Evolutionary conservation across 192 early-diverging fungal genomes (phyloP), one percentile per base, ranked within the genome.

Genomic region (Backusella liffmaniae): DNA sequence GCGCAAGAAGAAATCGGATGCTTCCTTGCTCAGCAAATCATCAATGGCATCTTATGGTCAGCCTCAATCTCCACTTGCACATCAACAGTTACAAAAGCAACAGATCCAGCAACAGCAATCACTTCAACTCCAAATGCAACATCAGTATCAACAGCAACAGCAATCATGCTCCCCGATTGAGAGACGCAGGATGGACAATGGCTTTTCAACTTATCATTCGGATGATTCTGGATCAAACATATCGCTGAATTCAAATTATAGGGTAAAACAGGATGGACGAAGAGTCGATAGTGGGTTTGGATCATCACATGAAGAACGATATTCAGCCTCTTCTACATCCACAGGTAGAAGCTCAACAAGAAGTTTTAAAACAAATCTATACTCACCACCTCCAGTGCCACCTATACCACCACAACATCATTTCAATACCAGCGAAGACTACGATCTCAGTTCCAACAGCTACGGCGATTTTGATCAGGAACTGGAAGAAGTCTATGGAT

Each of bases 221-320:
- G 62, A 72, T 41, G 77, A 70, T 42, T 74, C 73, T 36, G 59
- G 62, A 29, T 76, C 82, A 18, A 67, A 72, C 1, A 8, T 74
- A 16, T 80, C 78, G 18, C 49, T 68, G 32, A 49, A 51, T 8
- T 77, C 82, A 23, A 70, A 29, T 34, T 71, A 71, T 29, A 44
- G 41, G 42, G 30, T 51, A 62, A 71, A 29, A 66, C 44, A 35
- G 5, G 77, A 79, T 32, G 72, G 75, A 30, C 75, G 82, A 23
- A 70, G 79, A 30, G 74, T 83, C 12, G 82, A 83, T 41, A 79
- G 78, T 56, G 79, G 82, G 32, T 83, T 80, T 77, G 82, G 80
- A 62, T 80, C 78, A 26, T 36, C 68, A 6, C 74, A 76, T 23
- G 82, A 83, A 44, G 78, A 83, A 4, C 69, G 75, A 1, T 76